Conservation (phyloP, 2,329 filamentous ascomycete genomes). For the Cladosporium sp. region DNA sequence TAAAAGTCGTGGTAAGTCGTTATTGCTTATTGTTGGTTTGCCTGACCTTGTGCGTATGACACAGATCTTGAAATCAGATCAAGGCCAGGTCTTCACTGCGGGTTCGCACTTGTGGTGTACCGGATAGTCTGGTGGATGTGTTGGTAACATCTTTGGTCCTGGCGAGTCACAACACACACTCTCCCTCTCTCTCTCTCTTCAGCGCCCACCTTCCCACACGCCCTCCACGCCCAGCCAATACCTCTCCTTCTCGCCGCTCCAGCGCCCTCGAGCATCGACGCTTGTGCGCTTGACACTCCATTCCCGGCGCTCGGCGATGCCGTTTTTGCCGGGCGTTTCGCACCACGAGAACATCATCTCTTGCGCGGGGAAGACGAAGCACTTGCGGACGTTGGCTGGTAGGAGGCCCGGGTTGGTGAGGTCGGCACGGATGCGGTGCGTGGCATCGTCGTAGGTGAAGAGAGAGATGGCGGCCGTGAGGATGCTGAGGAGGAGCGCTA, state of each 20-base stretch:
- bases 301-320: conserved; percentile 24
- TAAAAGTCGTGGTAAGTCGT: conserved; percentile 5
- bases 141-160: neutral
- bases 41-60: neutral
- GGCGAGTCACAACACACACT: too few species aligned
- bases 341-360: conserved; percentile 33
- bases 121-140: neutral
- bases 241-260: conserved; percentile 32
- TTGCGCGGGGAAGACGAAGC: conserved; percentile 31
- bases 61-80: neutral
- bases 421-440: conserved; percentile 22
- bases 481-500: conserved; percentile 23
- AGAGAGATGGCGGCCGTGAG: conserved; percentile 21
- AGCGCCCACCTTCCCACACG: conserved; percentile 29
- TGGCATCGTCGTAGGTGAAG: conserved; percentile 23
- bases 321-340: conserved; percentile 20
- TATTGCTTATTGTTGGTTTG: neutral
- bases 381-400: conserved; percentile 26
- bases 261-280: conserved; percentile 25
- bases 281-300: conserved; percentile 24
- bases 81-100: neutral
- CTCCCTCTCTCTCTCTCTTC: neutral
- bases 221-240: conserved; percentile 34
- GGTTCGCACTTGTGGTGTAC: neutral
- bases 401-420: conserved; percentile 27